Percentiles rank a stretch among this genome's conserved stretches.
Evolutionary conservation across 164 flowering plant genomes (phyloP).

Genomic region (Hamamelis virginiana): DNA sequence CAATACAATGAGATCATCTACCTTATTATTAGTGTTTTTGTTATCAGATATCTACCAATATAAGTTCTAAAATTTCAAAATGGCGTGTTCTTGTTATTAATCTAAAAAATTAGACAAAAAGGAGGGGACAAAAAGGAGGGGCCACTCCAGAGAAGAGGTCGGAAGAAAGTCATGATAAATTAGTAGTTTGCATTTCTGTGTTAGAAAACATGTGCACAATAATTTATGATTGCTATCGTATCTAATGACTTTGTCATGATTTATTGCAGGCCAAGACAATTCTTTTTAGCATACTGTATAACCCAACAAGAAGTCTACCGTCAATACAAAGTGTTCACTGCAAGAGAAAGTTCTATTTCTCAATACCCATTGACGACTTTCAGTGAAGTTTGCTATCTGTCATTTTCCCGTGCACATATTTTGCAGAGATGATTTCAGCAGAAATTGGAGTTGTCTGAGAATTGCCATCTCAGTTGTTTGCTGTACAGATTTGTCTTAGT

Average conservation of each 20-base stretch:
- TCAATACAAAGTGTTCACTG: not conserved
- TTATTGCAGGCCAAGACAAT: constrained; percentile 5
- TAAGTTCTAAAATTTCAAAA: too few species aligned
- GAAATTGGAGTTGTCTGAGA: not conserved
- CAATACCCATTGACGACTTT: not conserved
- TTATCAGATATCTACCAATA: too few species aligned
- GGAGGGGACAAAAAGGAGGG: not conserved
- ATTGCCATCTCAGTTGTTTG: constrained; percentile 11
- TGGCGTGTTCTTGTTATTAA: too few species aligned
- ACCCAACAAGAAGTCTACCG: not conserved
- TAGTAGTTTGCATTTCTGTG: too few species aligned
- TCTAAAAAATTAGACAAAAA: too few species aligned
- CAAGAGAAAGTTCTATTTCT: not conserved
- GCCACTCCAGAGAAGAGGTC: not conserved
- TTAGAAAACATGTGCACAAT: too few species aligned
- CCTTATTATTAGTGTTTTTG: too few species aligned
- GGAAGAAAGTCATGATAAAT: not conserved
- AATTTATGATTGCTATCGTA: not conserved
- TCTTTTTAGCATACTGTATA: not conserved
- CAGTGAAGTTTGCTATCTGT: not conserved
- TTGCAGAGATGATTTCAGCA: not conserved
- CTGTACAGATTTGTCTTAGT: constrained; percentile 7
- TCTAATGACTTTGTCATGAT: not conserved
- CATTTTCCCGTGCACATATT: constrained; percentile 1
- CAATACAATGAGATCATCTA: too few species aligned